phyloP scores from a whole-genome alignment of 2,329 filamentous ascomycete species.

The Rhynchosporium secalis region DNA sequence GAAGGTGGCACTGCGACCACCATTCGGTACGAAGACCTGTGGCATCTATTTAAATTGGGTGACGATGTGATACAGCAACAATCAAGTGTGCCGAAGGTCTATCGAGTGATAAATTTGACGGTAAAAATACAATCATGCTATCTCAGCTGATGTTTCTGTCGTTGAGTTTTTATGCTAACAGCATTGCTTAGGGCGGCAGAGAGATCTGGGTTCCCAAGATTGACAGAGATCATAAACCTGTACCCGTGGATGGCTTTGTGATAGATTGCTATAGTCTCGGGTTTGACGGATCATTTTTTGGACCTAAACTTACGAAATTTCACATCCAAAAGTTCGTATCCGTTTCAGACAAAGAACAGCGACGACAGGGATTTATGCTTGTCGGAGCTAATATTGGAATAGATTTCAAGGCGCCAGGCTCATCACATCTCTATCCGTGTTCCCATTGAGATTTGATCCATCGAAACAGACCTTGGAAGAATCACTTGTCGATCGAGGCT shows the following conservation, averaged over 20 bases:
- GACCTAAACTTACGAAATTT: conserved; percentile 1
- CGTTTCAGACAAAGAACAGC: not conserved
- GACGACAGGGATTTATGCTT: not conserved
- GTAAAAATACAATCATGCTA: not conserved
- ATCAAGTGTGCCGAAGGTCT: not conserved
- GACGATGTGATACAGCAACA: not conserved
- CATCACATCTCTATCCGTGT: conserved; percentile 12
- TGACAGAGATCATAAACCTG: not conserved
- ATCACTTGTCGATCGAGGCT: not conserved
- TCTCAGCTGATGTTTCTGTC: not conserved
- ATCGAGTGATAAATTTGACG: conserved; percentile 12
- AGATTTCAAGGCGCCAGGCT: not conserved
- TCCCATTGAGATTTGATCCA: conserved; percentile 6
- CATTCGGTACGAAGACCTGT: conserved; percentile 12
- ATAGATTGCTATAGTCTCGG: conserved; percentile 15
- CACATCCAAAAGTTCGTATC: not conserved
- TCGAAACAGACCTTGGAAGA: not conserved
- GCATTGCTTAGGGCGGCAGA: conserved; percentile 2
- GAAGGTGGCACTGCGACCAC: not conserved
- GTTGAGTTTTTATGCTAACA: conserved; percentile 1
- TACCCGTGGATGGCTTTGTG: conserved; percentile 9
- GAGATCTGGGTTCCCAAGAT: conserved; percentile 3
- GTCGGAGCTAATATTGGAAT: not conserved
- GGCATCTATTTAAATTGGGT: conserved; percentile 14
- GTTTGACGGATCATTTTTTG: conserved; percentile 2